Percentiles rank a stretch among this genome's conserved stretches.
Evolutionary conservation across 2,329 filamentous ascomycete species (phyloP).

Genomic region (Aquanectria penicillioides): DNA sequence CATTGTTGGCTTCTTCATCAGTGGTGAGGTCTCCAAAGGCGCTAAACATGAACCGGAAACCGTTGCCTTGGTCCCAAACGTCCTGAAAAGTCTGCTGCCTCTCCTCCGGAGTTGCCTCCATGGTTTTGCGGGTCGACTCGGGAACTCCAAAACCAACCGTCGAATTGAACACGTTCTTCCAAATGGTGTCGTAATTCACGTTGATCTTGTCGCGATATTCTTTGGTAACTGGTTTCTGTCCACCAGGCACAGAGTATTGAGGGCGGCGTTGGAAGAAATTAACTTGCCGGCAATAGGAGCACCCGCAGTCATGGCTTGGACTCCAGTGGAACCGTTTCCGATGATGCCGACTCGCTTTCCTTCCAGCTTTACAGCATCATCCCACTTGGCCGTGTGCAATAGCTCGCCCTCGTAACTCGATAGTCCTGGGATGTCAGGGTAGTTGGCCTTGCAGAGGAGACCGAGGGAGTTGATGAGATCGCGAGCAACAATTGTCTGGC

Average conservation of each 20-base stretch:
- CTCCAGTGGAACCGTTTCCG: conserved; percentile 24
- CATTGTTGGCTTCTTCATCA: conserved; percentile 36
- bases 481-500: not conserved
- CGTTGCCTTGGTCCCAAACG: conserved; percentile 44
- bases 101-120: conserved; percentile 40
- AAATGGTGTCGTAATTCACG: conserved; percentile 44
- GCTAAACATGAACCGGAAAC: conserved; percentile 45
- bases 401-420: conserved; percentile 45
- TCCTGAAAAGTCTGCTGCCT: conserved; percentile 40
- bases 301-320: conserved; percentile 23
- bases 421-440: conserved; percentile 1
- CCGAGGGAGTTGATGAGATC: conserved; percentile 9
- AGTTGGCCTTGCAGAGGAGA: conserved; percentile 3
- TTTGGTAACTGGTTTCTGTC: conserved; percentile 1
- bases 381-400: conserved; percentile 52
- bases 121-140: conserved; percentile 40
- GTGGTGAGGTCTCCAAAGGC: conserved; percentile 29
- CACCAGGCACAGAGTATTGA: conserved; percentile 26
- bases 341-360: conserved; percentile 19
- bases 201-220: conserved; percentile 29
- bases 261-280: conserved; percentile 33
- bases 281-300: conserved; percentile 16
- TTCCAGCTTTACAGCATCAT: not conserved
- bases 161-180: conserved; percentile 33
- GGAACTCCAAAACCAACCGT: conserved; percentile 43